Percentiles rank a stretch among this genome's conserved stretches.
Conservation (phyloP, 768 basidiomycete genomes). For the Amylocystis lapponica region DNA sequence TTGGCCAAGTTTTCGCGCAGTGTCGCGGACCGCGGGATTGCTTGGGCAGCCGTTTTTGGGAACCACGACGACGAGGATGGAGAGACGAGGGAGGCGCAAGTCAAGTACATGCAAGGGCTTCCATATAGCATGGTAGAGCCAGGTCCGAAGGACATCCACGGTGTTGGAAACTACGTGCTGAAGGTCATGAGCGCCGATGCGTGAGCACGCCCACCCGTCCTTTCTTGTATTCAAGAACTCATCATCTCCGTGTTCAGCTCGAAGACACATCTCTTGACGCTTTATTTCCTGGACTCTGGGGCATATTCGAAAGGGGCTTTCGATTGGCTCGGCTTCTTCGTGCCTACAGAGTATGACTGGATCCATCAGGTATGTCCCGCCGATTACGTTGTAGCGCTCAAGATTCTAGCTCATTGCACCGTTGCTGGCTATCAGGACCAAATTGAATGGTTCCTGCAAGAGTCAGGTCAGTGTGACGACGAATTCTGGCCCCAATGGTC, state of each 20-base stretch:
- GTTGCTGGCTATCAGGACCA: too few relatives aligned
- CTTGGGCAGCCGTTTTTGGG: slow-evolving; percentile 92
- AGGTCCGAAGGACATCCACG: slow-evolving; percentile 82
- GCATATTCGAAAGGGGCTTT: slow-evolving; percentile 58
- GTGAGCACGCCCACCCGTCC: slow-evolving; percentile 39
- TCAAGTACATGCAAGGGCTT: slow-evolving; percentile 65
- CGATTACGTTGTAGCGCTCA: too few relatives aligned
- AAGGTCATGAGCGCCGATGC: slow-evolving; percentile 81
- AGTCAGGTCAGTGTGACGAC: slow-evolving; percentile 44
- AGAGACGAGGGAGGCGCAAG: slow-evolving; percentile 53
- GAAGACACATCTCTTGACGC: slow-evolving; percentile 79
- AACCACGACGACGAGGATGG: slow-evolving; percentile 89
- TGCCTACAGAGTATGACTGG: slow-evolving; percentile 80
- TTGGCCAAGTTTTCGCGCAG: slow-evolving; percentile 82
- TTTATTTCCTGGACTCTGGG: slow-evolving; percentile 91
- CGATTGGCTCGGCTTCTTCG: slow-evolving; percentile 59
- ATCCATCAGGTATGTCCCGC: slow-evolving; percentile 66
- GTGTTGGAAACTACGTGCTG: slow-evolving; percentile 87
- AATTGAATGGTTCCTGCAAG: slow-evolving; percentile 86
- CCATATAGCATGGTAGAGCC: slow-evolving; percentile 80
- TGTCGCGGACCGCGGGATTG: slow-evolving; percentile 68
- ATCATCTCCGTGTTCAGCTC: slow-evolving; percentile 44
- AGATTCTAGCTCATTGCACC: too few relatives aligned
- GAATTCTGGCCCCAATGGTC: neutral
- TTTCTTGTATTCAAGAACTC: neutral